These are phyloP conservation scores for Candida khao-thaluensis DNA, from an alignment of 805 yeast species.

Conservation along the genomic window DNA sequence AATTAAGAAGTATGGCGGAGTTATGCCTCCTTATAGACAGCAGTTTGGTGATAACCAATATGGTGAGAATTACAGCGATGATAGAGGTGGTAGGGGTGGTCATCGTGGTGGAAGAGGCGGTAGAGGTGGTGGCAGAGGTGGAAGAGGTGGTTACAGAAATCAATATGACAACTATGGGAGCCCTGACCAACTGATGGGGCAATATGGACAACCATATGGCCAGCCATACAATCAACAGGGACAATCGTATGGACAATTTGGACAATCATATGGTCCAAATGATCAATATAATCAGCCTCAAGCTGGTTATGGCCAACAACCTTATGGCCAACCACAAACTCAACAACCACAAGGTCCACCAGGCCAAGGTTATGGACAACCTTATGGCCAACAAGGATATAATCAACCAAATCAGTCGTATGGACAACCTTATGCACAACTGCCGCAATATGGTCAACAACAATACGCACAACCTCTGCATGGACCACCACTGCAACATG, in stretches of 20 bases:
- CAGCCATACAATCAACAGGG: no score
- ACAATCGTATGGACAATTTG: no score
- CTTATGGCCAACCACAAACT: conserved; percentile 3
- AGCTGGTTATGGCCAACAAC: background rate
- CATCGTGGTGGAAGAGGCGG: conserved; percentile 9
- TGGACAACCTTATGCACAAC: conserved; percentile 3
- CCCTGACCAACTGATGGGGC: background rate
- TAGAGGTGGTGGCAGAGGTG: no score
- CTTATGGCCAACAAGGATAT: conserved; percentile 2
- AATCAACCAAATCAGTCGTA: no score
- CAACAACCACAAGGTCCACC: background rate
- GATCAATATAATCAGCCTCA: no score
- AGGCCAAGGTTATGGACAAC: conserved; percentile 12
- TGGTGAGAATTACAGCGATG: conserved; percentile 13
- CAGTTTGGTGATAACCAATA: background rate
- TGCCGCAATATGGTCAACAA: conserved; percentile 6
- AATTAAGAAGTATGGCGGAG: conserved; percentile 22
- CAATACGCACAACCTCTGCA: conserved; percentile 8
- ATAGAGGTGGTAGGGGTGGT: conserved; percentile 15
- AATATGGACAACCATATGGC: conserved; percentile 3
- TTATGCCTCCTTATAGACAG: conserved; percentile 18
- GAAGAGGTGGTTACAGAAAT: no score
- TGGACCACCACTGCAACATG: no score
- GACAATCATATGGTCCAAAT: no score
- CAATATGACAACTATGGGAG: background rate